Conservation (phyloP, 352 stramenopile genomes). For the Phytophthora agathidicida region DNA sequence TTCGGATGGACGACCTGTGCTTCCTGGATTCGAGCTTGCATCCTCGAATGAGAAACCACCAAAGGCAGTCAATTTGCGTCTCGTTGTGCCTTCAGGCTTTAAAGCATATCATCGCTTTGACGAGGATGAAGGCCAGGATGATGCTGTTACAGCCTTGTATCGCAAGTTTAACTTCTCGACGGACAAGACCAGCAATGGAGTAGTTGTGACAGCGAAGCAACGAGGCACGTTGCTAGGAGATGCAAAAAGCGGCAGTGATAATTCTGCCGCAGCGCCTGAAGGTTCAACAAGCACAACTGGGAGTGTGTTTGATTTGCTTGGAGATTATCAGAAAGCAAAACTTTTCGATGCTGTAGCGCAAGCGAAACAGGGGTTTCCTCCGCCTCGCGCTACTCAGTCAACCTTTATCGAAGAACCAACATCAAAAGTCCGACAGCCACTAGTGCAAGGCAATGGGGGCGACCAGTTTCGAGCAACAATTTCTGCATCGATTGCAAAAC, state of each 20-base stretch:
- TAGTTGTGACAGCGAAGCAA: constrained; percentile 58
- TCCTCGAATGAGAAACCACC: constrained; percentile 45
- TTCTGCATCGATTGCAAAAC: constrained; percentile 80
- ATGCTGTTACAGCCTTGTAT: constrained; percentile 49
- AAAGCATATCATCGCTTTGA: constrained; percentile 55
- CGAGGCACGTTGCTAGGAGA: constrained; percentile 47
- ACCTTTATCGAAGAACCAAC: constrained; percentile 1
- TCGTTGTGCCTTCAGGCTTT: constrained; percentile 64
- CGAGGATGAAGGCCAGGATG: constrained; percentile 28
- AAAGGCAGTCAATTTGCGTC: constrained; percentile 40
- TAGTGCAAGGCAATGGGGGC: constrained; percentile 35
- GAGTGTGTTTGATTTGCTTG: constrained; percentile 74
- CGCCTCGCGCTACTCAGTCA: neutral
- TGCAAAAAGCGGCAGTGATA: neutral
- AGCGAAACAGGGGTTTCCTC: constrained; percentile 29
- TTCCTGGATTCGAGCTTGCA: constrained; percentile 67
- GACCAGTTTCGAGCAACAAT: constrained; percentile 78
- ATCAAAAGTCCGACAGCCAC: constrained; percentile 39
- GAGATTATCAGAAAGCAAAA: constrained; percentile 48
- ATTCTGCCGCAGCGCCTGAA: neutral
- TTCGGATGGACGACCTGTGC: constrained; percentile 57
- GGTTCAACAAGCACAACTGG: constrained; percentile 1
- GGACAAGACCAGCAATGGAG: constrained; percentile 33
- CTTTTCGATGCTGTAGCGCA: constrained; percentile 46
- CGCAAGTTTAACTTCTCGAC: constrained; percentile 62